phyloP scores from a whole-genome alignment of 2,329 filamentous ascomycete species.

The Mollisia scopiformis region DNA sequence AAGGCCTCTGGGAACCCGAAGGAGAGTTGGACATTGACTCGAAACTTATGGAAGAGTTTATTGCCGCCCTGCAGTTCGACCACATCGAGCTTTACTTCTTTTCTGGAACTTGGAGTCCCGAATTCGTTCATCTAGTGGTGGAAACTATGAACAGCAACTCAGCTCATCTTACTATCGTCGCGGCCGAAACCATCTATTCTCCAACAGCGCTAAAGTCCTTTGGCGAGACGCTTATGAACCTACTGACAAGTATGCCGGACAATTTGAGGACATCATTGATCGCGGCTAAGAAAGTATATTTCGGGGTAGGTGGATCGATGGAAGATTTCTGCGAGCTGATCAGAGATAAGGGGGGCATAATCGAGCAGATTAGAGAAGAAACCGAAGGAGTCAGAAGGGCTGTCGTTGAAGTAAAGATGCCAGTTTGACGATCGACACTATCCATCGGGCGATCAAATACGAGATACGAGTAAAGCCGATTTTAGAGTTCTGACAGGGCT shows the following conservation, averaged over 20 bases:
- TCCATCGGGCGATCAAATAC: neutral
- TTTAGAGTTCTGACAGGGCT: neutral
- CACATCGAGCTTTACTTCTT: slow-evolving; percentile 66
- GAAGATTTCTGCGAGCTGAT: slow-evolving; percentile 69
- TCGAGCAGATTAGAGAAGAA: slow-evolving; percentile 59
- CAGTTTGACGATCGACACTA: neutral
- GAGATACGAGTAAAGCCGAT: neutral
- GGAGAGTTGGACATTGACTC: slow-evolving; percentile 37
- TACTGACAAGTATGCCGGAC: slow-evolving; percentile 50
- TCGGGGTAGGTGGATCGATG: slow-evolving; percentile 81
- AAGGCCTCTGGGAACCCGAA: slow-evolving; percentile 31
- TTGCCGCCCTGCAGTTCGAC: slow-evolving; percentile 49
- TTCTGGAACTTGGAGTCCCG: slow-evolving; percentile 74
- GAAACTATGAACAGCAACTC: slow-evolving; percentile 31
- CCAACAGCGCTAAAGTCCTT: slow-evolving; percentile 72
- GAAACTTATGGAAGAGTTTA: slow-evolving; percentile 62
- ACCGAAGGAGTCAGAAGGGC: slow-evolving; percentile 63
- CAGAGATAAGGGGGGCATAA: slow-evolving; percentile 48
- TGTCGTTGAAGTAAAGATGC: slow-evolving; percentile 49
- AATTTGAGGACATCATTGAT: slow-evolving; percentile 57
- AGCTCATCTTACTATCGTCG: slow-evolving; percentile 57
- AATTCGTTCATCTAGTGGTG: slow-evolving; percentile 61
- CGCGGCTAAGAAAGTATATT: slow-evolving; percentile 80
- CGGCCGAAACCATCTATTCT: slow-evolving; percentile 83
- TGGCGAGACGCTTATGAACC: slow-evolving; percentile 63